Evolutionary conservation across 1,139 yeast genomes (phyloP).

Genomic region (Lodderomyces pseudojiufengensis): DNA sequence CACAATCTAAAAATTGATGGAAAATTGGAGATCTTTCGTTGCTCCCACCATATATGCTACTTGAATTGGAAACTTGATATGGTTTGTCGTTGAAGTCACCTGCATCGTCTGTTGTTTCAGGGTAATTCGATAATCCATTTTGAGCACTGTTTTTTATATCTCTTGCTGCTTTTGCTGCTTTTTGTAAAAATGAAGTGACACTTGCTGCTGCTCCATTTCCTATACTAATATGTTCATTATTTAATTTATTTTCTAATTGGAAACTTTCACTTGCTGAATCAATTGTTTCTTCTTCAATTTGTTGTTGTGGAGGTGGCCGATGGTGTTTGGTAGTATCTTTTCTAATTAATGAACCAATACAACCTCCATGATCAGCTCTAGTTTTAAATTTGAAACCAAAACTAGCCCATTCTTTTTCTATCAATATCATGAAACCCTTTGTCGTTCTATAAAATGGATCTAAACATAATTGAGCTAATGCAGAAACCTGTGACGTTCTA

Average conservation of each 20-base stretch:
- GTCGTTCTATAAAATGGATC: conserved; percentile 89
- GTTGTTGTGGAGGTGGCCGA: background rate
- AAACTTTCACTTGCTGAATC: conserved; percentile 14
- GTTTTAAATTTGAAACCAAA: conserved; percentile 91
- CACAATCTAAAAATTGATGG: conserved; percentile 89
- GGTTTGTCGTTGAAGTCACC: conserved; percentile 5
- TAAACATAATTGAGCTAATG: conserved; percentile 78
- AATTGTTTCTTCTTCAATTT: conserved; percentile 13
- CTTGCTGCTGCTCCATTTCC: conserved; percentile 13
- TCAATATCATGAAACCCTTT: conserved; percentile 77
- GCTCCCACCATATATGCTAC: conserved; percentile 35
- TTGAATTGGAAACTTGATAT: conserved; percentile 9
- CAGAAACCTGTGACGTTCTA: conserved; percentile 84
- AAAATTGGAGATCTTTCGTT: conserved; percentile 76
- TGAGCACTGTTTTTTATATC: conserved; percentile 41
- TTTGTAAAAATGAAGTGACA: conserved; percentile 28
- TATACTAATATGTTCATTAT: conserved; percentile 10
- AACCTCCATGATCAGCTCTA: conserved; percentile 70
- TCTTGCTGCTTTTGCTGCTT: conserved; percentile 46
- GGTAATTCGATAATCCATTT: conserved; percentile 11
- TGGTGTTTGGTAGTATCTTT: conserved; percentile 16
- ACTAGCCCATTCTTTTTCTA: conserved; percentile 94
- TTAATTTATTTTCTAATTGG: conserved; percentile 8
- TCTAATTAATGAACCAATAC: conserved; percentile 38
- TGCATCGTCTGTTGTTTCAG: background rate